Percentiles rank a stretch among this genome's conserved stretches.
Evolutionary conservation across 129 eudicot species (phyloP).

Genomic region (Solidago caesia): DNA sequence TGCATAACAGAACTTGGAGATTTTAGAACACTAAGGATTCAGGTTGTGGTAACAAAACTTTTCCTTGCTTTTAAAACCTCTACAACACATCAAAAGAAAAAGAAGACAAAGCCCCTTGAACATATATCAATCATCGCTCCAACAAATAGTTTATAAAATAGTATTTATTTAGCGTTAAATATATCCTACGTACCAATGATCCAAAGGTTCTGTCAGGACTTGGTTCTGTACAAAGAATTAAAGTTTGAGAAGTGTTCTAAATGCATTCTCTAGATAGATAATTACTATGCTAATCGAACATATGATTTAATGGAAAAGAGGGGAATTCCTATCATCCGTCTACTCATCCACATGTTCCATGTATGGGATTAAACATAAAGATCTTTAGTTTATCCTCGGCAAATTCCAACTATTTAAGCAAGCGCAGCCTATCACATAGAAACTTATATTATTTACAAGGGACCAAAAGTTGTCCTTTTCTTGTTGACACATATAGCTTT

Average conservation of each 20-base stretch:
- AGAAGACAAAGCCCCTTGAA: neutral
- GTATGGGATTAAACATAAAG: conserved; percentile 1
- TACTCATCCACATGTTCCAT: neutral
- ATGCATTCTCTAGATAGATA: neutral
- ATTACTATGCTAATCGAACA: neutral
- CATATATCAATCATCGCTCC: neutral
- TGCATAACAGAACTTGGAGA: neutral
- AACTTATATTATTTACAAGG: conserved; percentile 7
- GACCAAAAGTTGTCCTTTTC: conserved; percentile 16
- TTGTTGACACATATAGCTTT: conserved; percentile 9
- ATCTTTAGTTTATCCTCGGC: neutral
- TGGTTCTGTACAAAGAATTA: neutral
- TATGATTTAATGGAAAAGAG: neutral
- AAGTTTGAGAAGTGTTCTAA: neutral
- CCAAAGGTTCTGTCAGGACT: neutral
- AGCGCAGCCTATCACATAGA: conserved; percentile 1
- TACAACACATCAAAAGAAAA: no score
- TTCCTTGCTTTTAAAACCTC: no score
- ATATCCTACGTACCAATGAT: neutral
- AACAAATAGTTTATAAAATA: no score
- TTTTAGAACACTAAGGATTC: neutral
- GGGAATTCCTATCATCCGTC: neutral
- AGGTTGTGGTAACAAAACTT: neutral
- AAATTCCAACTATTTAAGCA: conserved; percentile 7
- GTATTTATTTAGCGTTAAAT: neutral